These are phyloP conservation scores for Tubosaeta sp. DNA, from an alignment of 768 basidiomycete genomes.

Conservation along the genomic window DNA sequence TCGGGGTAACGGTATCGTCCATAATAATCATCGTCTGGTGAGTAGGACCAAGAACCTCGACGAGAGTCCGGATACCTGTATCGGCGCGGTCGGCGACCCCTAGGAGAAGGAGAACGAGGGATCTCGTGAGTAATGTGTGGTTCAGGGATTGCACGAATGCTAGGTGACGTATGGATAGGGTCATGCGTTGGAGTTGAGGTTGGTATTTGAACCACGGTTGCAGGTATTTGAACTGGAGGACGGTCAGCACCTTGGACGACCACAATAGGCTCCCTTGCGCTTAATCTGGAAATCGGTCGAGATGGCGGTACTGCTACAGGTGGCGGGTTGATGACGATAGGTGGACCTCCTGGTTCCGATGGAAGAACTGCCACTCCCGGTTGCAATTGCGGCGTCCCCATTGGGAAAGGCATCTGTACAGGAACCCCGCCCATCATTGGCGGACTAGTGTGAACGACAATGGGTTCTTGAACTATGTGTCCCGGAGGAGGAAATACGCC, in stretches of 20 bases:
- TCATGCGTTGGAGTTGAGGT: slow-evolving; percentile 8
- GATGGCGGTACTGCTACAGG: slow-evolving; percentile 11
- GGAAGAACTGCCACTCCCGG: slow-evolving; percentile 3
- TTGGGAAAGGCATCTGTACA: background rate
- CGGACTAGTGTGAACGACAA: slow-evolving; percentile 4
- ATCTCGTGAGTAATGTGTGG: slow-evolving; percentile 5
- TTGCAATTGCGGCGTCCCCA: background rate
- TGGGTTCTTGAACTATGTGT: slow-evolving; percentile 6
- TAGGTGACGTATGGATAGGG: slow-evolving; percentile 19
- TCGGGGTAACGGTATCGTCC: slow-evolving; percentile 12
- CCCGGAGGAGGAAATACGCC: slow-evolving; percentile 19
- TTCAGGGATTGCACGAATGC: slow-evolving; percentile 21
- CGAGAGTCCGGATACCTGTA: slow-evolving; percentile 2
- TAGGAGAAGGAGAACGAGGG: slow-evolving; percentile 8
- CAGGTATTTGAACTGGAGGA: slow-evolving; percentile 18
- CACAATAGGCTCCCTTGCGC: slow-evolving; percentile 12
- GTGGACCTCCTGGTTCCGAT: background rate
- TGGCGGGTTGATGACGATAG: slow-evolving; percentile 20
- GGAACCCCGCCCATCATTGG: slow-evolving; percentile 4
- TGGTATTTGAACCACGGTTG: slow-evolving; percentile 16
- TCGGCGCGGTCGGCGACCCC: background rate
- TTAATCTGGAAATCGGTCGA: slow-evolving; percentile 17
- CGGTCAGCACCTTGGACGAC: slow-evolving; percentile 14
- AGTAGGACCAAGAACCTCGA: slow-evolving; percentile 23
- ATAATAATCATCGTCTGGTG: slow-evolving; percentile 11